Evolutionary conservation across 225 moss, liverwort and hornwort species (phyloP).

Genomic region (Polytrichum commune): DNA sequence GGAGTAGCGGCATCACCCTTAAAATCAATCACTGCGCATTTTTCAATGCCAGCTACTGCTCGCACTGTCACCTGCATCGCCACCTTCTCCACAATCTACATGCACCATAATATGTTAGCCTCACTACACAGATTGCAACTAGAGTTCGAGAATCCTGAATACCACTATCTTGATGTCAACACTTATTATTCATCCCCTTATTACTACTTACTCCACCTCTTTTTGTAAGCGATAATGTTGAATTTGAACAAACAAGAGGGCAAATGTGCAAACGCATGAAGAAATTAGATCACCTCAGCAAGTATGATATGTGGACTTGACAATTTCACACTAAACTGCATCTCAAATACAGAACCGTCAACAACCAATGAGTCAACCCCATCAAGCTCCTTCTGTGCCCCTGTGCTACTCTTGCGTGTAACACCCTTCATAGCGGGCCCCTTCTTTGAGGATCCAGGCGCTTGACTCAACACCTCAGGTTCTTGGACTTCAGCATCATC

Average conservation of each 20-base stretch:
- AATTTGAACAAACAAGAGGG: not conserved
- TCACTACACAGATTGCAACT: not conserved
- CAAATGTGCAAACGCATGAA: not conserved
- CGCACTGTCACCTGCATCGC: constrained; percentile 78
- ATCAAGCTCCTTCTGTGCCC: constrained; percentile 23
- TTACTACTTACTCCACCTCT: not conserved
- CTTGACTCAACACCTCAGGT: constrained; percentile 11
- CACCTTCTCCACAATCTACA: constrained; percentile 90
- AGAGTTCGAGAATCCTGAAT: no score
- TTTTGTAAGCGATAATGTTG: not conserved
- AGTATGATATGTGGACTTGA: constrained; percentile 65
- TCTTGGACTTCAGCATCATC: constrained; percentile 36
- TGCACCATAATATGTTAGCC: not conserved
- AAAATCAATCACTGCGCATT: constrained; percentile 86
- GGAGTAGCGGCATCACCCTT: constrained; percentile 63
- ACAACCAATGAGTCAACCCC: constrained; percentile 38
- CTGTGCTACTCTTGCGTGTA: constrained; percentile 25
- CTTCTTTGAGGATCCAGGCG: constrained; percentile 26
- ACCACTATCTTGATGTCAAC: no score
- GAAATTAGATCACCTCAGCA: constrained; percentile 60
- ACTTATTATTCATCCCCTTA: not conserved
- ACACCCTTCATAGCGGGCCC: constrained; percentile 19
- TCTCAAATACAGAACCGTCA: constrained; percentile 52
- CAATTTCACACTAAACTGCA: constrained; percentile 56
- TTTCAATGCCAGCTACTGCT: constrained; percentile 77